Evolutionary conservation across 441 rosid species (phyloP), one percentile per base, ranked within the genome.

Genomic region (Omphalea diandra): DNA sequence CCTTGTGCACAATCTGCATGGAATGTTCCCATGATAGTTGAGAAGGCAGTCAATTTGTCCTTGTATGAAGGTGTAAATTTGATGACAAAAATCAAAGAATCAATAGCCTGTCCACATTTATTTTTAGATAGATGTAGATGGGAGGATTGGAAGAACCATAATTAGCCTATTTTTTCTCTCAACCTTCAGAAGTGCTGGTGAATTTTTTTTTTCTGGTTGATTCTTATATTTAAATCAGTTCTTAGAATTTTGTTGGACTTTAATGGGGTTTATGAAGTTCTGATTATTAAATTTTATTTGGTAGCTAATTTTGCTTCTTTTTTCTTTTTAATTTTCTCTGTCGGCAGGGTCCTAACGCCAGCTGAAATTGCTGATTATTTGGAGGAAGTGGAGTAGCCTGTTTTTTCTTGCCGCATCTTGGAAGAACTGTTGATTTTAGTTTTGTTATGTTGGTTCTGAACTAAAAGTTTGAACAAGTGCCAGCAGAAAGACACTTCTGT

Each of bases 281-380:
- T n/a, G n/a, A n/a, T n/a, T n/a, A n/a, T n/a, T n/a, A n/a, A n/a
- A n/a, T n/a, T 12, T 44, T 20, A 4, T 14, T 44, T 46, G 57
- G 27, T 20, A 46, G 63, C 66, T 66, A 46, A 69, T 27, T 36
- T 20, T 53, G 15, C 17, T 50, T 17, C 4, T 3, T n/a, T 0
- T 31, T 2, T 33, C 9, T 3, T 0, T 44, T 33, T 35, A 35
- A 11, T 52, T 4, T 50, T 67, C 26, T 22, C 18, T 41, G 27
- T 7, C 31, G 69, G 80, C 88, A 91, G 97, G 82, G 94, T 91
- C 32, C 79, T 89, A 43, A 89, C 92, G 6, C 86, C 97, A 7
- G 88, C 88, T 2, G 97, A 91, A 79, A 86, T 89, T 36, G 92
- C 88, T 9, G 97, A 88, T 76, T 88, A 86, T 80, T 83, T 92